Percentiles rank a stretch among this genome's conserved stretches.
Conservation (phyloP, 2,329 filamentous ascomycete species). For the Colletotrichum acutatum region DNA sequence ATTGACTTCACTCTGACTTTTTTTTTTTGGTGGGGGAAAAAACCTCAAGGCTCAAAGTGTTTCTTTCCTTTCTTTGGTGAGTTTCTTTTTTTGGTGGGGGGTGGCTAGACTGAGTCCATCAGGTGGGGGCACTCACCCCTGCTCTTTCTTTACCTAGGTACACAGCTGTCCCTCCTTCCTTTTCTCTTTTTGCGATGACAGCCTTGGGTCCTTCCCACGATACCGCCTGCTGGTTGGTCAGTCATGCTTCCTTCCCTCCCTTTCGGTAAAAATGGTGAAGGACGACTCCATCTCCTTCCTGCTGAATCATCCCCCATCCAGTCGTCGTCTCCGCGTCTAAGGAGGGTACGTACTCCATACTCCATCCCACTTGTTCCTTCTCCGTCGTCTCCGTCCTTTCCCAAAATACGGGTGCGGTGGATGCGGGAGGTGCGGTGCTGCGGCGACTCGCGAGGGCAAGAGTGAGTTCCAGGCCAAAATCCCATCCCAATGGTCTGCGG, state of each 20-base stretch:
- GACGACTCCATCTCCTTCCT: neutral
- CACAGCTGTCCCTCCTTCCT: neutral
- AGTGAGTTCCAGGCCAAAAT: neutral
- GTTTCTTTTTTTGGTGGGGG: neutral
- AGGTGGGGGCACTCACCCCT: neutral
- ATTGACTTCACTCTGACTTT: constrained; percentile 3
- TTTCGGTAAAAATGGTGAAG: neutral
- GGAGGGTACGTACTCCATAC: no score
- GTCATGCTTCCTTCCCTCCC: neutral
- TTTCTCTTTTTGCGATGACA: constrained; percentile 1
- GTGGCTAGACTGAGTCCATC: constrained; percentile 4
- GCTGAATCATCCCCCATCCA: constrained; percentile 1
- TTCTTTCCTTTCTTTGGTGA: neutral
- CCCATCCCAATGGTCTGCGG: neutral
- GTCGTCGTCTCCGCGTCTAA: neutral
- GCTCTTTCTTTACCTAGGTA: neutral
- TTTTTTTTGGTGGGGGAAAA: neutral
- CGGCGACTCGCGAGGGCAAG: neutral
- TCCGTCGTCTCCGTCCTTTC: neutral
- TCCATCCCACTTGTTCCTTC: neutral
- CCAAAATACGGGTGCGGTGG: neutral
- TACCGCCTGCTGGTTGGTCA: neutral
- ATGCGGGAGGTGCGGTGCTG: neutral
- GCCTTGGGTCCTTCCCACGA: neutral
- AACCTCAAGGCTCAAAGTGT: neutral